Evolutionary conservation across 2,329 filamentous ascomycete genomes (phyloP), one percentile per base, ranked within the genome.

Genomic region (Immersiporthe knoxdaviesiana): DNA sequence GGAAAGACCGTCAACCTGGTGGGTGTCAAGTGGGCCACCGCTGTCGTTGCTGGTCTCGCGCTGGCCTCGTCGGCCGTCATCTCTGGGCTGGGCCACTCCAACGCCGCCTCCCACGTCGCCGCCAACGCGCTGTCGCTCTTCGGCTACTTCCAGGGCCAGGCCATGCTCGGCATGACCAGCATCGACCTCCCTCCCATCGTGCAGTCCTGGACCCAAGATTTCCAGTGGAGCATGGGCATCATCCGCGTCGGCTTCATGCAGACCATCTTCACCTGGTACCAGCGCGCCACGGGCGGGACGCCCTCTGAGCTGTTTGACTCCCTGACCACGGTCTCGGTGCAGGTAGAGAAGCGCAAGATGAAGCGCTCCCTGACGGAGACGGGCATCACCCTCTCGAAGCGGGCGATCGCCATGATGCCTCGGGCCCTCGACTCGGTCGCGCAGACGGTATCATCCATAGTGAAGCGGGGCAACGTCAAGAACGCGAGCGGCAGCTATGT

Each of bases 221-320:
- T 98, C 82, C 92, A 97, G 78, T 98, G 95, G 95, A 97, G 91
- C 76, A 96, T 98, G 93, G 95, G 95, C 75, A 94, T 98, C 75
- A 97, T 98, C 75, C 88, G 88, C 65, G 86, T 97, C 56, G 85
- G 84, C n/a, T 97, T 97, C 79, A 87, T 97, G 82, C 93, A 98
- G 82, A 85, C 84, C 62, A 92, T 97, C 76, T 92, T 93, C 71
- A 97, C 94, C 47, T 98, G 95, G 95, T 98, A 97, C 78, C 94
- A 97, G 81, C 92, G 94, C 71, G 88, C 95, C 3, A 98, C 95
- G 2, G 95, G 95, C 66, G 95, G 95, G 72, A 93, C 87, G 0
- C 92, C 95, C 0, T 90, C 93, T 4, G 92, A 89, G 21, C 85
- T 97, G 44, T 87, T 97, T 60, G 91, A 93, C 72, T 89, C 88